These are phyloP conservation scores for Globisporangium apiculatum DNA, from an alignment of 352 stramenopile genomes.

Conservation along the genomic window DNA sequence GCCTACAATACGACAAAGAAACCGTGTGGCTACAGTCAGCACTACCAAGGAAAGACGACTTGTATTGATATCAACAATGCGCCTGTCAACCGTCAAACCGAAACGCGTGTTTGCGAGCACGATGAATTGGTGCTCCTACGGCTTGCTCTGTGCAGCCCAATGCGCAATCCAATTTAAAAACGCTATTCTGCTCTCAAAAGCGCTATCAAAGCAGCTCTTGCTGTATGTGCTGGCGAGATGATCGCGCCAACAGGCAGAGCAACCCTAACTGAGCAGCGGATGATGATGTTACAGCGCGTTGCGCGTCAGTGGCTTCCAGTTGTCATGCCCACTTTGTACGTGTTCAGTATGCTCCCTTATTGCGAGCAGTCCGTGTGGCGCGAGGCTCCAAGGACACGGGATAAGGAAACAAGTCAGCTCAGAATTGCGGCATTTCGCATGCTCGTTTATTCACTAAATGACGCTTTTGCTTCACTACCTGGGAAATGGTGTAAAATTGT, in stretches of 20 bases:
- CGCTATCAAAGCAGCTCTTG: slow-evolving; percentile 4
- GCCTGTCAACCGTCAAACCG: slow-evolving; percentile 11
- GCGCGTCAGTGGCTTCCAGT: background rate
- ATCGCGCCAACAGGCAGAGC: background rate
- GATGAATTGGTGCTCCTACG: slow-evolving; percentile 16
- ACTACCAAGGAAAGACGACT: slow-evolving; percentile 15
- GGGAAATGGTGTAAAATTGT: no score
- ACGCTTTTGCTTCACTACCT: background rate
- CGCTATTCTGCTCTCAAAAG: slow-evolving; percentile 14
- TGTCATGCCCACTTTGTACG: background rate
- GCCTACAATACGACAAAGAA: slow-evolving; percentile 6
- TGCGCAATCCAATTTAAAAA: slow-evolving; percentile 19
- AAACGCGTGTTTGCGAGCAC: background rate
- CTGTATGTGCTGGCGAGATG: background rate
- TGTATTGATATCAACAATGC: no score
- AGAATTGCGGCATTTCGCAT: background rate
- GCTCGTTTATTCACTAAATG: background rate
- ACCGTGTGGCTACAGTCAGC: slow-evolving; percentile 1
- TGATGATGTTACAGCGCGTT: background rate
- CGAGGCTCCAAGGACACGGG: background rate
- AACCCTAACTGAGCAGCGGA: background rate
- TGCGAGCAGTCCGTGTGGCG: background rate
- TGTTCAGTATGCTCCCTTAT: background rate
- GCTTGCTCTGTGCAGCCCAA: slow-evolving; percentile 13
- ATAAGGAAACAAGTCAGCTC: background rate